A percentile compares a stretch with the other conserved stretches of the same genome.
Conservation (phyloP, 169 alveolate species). For the Babesia caballi region DNA sequence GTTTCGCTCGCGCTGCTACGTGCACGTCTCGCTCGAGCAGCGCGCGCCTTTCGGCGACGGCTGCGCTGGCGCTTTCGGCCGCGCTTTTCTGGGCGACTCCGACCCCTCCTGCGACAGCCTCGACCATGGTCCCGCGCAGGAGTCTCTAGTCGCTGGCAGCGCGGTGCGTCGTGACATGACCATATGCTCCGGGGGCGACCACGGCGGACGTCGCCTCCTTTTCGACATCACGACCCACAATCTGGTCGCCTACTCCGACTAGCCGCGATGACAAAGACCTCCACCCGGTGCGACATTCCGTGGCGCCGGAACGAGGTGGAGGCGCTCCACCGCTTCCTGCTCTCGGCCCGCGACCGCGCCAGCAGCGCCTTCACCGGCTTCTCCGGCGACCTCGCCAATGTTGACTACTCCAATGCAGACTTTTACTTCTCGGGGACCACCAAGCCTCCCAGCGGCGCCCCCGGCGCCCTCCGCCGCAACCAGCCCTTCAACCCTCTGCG, state of each 20-base stretch:
- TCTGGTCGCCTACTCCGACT: not conserved
- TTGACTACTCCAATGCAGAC: not conserved
- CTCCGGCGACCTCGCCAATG: not conserved
- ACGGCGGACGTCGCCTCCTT: not conserved
- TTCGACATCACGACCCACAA: not conserved
- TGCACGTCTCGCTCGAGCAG: conserved; percentile 17
- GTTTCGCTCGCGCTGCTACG: conserved; percentile 16
- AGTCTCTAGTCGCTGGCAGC: not conserved
- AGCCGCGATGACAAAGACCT: not conserved
- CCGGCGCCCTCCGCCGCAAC: not conserved
- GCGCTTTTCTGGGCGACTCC: not conserved
- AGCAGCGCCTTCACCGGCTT: not conserved
- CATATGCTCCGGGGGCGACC: not conserved
- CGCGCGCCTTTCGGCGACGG: not conserved
- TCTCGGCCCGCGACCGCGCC: conserved; percentile 21
- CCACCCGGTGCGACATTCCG: conserved; percentile 34
- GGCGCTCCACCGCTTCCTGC: conserved; percentile 20
- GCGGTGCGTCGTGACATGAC: conserved; percentile 11
- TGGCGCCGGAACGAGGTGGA: conserved; percentile 57
- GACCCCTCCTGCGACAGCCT: not conserved
- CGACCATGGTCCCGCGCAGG: no score
- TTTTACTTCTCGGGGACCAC: not conserved
- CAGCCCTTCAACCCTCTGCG: not conserved
- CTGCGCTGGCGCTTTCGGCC: not conserved
- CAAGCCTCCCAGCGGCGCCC: not conserved